Conservation (phyloP, 352 stramenopile species). For the Phytophthora kernoviae region DNA sequence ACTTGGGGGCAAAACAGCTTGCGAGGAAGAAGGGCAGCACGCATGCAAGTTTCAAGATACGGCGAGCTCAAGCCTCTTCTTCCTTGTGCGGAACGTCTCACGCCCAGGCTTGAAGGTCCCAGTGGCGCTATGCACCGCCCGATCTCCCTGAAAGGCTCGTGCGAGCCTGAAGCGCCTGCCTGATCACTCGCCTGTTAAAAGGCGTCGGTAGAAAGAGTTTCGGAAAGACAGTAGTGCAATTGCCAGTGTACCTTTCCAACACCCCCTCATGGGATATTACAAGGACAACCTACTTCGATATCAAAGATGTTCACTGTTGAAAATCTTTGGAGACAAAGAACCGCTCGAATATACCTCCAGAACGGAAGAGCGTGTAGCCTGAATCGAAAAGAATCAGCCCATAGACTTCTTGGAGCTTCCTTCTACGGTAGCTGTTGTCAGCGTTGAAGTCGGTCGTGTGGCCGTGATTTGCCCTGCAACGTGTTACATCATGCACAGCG, state of each 20-base stretch:
- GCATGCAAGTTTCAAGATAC: conserved; percentile 17
- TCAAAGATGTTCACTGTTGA: too few relatives aligned
- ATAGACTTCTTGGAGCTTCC: too few relatives aligned
- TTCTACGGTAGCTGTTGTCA: background rate
- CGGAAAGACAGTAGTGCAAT: background rate
- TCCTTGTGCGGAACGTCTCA: conserved; percentile 23
- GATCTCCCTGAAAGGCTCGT: conserved; percentile 31
- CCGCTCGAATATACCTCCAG: too few relatives aligned
- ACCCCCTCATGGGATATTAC: background rate
- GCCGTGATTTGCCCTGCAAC: background rate
- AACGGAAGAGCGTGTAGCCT: too few relatives aligned
- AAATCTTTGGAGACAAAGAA: too few relatives aligned
- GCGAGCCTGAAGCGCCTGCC: background rate
- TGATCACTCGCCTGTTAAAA: background rate
- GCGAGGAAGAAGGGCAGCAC: conserved; percentile 19
- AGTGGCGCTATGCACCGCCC: conserved; percentile 12
- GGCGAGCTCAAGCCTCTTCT: conserved; percentile 33
- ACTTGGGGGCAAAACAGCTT: conserved; percentile 34
- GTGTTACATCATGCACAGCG: background rate
- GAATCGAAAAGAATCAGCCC: too few relatives aligned
- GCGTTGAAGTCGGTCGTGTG: background rate
- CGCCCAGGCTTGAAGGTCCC: conserved; percentile 1
- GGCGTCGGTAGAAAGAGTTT: too few relatives aligned
- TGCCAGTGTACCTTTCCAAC: background rate
- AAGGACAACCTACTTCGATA: too few relatives aligned